phyloP scores from a whole-genome alignment of 2,329 filamentous ascomycete genomes.

The Pseudopyricularia cyperi region DNA sequence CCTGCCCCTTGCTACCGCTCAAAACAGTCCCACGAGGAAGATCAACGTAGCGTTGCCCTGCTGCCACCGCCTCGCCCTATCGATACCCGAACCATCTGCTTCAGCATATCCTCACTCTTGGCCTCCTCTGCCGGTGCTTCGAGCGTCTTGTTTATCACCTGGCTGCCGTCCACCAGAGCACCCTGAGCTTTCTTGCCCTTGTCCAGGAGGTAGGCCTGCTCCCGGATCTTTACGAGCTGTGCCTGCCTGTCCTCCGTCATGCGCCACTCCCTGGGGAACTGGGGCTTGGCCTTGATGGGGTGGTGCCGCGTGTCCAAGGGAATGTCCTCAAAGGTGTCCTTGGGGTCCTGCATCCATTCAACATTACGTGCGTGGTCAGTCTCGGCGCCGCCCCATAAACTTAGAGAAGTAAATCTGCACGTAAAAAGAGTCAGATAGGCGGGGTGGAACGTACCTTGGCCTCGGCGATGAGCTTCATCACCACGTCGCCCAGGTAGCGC shows the following conservation, averaged over 20 bases:
- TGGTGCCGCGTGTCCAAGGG: slow-evolving; percentile 84
- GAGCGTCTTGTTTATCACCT: slow-evolving; percentile 29
- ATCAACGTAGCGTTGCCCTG: neutral
- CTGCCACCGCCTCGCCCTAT: neutral
- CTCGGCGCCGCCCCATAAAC: neutral
- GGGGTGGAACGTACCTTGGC: slow-evolving; percentile 42
- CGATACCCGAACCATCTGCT: neutral
- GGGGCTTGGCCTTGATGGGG: slow-evolving; percentile 49
- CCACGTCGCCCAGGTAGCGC: slow-evolving; percentile 72
- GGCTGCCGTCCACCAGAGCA: slow-evolving; percentile 43
- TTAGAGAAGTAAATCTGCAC: neutral
- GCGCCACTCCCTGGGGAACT: slow-evolving; percentile 74
- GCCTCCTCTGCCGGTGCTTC: slow-evolving; percentile 7
- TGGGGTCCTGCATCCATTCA: slow-evolving; percentile 38
- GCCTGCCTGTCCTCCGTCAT: slow-evolving; percentile 57
- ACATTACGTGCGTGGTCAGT: neutral
- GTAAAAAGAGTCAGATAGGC: neutral
- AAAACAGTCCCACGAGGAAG: neutral
- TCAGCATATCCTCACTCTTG: neutral
- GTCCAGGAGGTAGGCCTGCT: slow-evolving; percentile 39
- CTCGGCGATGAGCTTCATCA: slow-evolving; percentile 59
- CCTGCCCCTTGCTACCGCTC: neutral
- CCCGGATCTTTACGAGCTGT: slow-evolving; percentile 50
- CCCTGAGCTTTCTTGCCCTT: slow-evolving; percentile 37
- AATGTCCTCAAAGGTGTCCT: slow-evolving; percentile 76